Base-by-base conservation (phyloP, 768 basidiomycete genomes). In the Psilocybe subaeruginosa region DNA sequence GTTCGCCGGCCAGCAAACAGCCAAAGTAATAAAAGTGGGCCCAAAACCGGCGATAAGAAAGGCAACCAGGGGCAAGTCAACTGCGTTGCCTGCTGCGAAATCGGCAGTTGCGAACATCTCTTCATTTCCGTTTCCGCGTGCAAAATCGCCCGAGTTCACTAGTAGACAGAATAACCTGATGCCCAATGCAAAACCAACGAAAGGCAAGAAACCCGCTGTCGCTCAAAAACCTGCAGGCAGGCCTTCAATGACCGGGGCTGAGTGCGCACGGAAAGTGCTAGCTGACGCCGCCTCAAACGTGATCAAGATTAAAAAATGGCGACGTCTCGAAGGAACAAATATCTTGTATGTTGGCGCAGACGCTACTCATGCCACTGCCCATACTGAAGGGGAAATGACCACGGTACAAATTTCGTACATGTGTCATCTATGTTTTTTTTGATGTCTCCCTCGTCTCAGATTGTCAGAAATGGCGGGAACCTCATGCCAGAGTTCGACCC, bases 291-390 rank as follows among this genome's bases (percentile, higher is more conserved):
- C 54, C 58, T 64, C 58, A 61, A 72, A 66, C 60, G 35, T 43
- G 53, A 49, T 50, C 43, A 65, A 61, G 41, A 60, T 58, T 17
- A 55, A 56, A 12, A 63, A 60, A 23, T 56, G 62, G 47, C 70
- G 70, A 58, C 83, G 81, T 66, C 76, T 90, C 19, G 73, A 75
- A 49, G 86, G 85, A 23, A 84, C 80, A 67, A 75, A 72, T 50
- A 83, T 91, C 33, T 85, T 84, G 67, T 89, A 86, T 66, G 72
- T 76, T 37, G 86, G 86, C 30, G 84, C 80, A 5, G 89, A 91
- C 70, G 78, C 81, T 77, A 76, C 69, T 27, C 79, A 76, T 58
- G 87, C 87, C 2, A 76, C 81, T 27, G 73, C 77, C 39, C 69
- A 69, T 48, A 90, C 88, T 3, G 80, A 80, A 48, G 77, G 77